These are phyloP conservation scores for Diplotaxis tenuifolia DNA, from an alignment of 345 rosid genomes.

Conservation along the genomic window DNA sequence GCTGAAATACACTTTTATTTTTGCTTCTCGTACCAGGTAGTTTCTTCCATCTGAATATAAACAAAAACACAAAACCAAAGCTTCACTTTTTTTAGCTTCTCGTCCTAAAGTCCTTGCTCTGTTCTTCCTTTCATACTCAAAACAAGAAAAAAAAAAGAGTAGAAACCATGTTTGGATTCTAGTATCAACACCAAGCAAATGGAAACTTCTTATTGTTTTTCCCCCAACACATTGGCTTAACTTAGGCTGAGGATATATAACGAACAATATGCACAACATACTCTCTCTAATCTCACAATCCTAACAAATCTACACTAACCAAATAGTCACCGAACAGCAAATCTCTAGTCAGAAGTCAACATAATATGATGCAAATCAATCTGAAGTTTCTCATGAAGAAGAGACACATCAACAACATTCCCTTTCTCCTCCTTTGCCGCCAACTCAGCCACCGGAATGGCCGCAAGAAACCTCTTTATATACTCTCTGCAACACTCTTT, in stretches of 20 bases:
- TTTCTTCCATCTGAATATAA: not conserved
- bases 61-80: not conserved
- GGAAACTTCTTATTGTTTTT: not conserved
- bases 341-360: slow-evolving; percentile 7
- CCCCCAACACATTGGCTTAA: not conserved
- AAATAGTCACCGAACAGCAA: slow-evolving; percentile 6
- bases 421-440: slow-evolving; percentile 54
- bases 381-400: slow-evolving; percentile 53
- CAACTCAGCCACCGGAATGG: slow-evolving; percentile 49
- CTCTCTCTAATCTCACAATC: slow-evolving; percentile 1
- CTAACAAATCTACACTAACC: slow-evolving; percentile 3
- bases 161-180: not conserved
- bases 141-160: not conserved
- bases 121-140: not conserved
- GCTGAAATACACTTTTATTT: no score
- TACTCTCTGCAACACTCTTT: slow-evolving; percentile 63
- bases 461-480: slow-evolving; percentile 63
- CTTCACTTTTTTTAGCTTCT: not conserved
- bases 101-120: not conserved
- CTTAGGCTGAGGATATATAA: not conserved
- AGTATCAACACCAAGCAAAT: not conserved
- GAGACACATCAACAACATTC: slow-evolving; percentile 30
- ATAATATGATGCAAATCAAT: slow-evolving; percentile 54
- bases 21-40: not conserved
- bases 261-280: slow-evolving; percentile 15